phyloP scores from a whole-genome alignment of 345 rosid species.

The Physaria fendleri region DNA sequence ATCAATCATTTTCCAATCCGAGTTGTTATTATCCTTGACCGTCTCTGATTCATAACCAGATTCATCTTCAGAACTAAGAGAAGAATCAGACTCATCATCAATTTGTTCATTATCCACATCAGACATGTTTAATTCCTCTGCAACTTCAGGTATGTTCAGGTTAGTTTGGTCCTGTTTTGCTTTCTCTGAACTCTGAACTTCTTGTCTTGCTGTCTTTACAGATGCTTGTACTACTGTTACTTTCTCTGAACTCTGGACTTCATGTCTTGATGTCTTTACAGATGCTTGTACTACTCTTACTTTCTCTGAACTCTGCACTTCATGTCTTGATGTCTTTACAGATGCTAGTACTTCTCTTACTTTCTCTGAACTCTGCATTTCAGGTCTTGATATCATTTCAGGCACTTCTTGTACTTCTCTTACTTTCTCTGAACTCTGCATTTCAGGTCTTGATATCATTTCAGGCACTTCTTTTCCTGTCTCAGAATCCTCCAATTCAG shows the following conservation, averaged over 20 bases:
- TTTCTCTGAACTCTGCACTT: not conserved
- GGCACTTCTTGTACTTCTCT: conserved; percentile 6
- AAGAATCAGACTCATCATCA: conserved; percentile 11
- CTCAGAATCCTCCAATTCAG: not conserved
- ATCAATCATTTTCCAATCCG: conserved; percentile 11
- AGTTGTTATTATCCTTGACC: not conserved
- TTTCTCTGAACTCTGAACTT: not conserved
- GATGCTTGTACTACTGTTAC: not conserved
- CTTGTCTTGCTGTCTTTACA: not conserved
- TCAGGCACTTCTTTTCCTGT: conserved; percentile 1
- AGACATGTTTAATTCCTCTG: not conserved
- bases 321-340: conserved; percentile 6
- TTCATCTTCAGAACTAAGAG: conserved; percentile 13
- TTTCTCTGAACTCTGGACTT: not conserved
- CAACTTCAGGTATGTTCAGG: conserved; percentile 12
- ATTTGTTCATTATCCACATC: conserved; percentile 3
- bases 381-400: not conserved
- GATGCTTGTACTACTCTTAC: not conserved
- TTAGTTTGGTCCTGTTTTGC: not conserved
- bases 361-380: not conserved
- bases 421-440: not conserved
- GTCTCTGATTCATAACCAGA: conserved; percentile 26
- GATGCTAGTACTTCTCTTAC: not conserved
- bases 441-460: not conserved
- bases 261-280: not conserved